Conservation (phyloP, 1,139 yeast species). For the Yamadazyma triangularis region DNA sequence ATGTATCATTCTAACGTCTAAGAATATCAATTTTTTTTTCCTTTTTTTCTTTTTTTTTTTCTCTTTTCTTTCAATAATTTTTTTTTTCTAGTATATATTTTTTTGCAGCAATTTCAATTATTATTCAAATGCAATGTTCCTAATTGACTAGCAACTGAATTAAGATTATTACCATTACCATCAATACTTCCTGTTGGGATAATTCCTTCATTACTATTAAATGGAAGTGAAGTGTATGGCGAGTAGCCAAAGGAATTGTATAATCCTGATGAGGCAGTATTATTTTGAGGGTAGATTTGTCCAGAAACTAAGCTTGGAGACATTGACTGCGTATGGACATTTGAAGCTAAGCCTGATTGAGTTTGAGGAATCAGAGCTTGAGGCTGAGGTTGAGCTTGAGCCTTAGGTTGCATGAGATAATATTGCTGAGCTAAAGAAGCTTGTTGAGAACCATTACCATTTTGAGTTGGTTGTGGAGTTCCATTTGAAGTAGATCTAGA, state of each 20-base stretch:
- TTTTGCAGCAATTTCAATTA: constrained; percentile 7
- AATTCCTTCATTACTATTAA: no score
- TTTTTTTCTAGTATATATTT: no score
- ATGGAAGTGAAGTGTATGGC: constrained; percentile 2
- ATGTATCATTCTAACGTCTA: no score
- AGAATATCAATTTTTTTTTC: no score
- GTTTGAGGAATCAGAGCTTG: constrained; percentile 4
- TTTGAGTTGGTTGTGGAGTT: constrained; percentile 1
- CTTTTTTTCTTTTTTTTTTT: no score
- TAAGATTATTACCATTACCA: constrained; percentile 2
- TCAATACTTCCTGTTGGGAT: no score
- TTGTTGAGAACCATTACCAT: constrained; percentile 1
- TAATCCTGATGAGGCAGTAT: constrained; percentile 22
- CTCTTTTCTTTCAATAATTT: no score
- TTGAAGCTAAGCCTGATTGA: constrained; percentile 5
- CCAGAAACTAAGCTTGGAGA: constrained; percentile 9
- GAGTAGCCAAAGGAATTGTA: constrained; percentile 18
- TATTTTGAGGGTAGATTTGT: constrained; percentile 17
- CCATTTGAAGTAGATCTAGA: constrained; percentile 10
- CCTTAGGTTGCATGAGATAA: constrained; percentile 12
- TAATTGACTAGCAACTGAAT: constrained; percentile 18
- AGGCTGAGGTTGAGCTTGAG: neutral
- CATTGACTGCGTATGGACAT: constrained; percentile 6
- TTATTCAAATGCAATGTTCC: constrained; percentile 33
- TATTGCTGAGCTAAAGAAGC: constrained; percentile 14